Percentiles rank a stretch among this genome's conserved stretches.
phyloP scores from a whole-genome alignment of 1,284 basidiomycete species.

The Limonomyces culmigenus region DNA sequence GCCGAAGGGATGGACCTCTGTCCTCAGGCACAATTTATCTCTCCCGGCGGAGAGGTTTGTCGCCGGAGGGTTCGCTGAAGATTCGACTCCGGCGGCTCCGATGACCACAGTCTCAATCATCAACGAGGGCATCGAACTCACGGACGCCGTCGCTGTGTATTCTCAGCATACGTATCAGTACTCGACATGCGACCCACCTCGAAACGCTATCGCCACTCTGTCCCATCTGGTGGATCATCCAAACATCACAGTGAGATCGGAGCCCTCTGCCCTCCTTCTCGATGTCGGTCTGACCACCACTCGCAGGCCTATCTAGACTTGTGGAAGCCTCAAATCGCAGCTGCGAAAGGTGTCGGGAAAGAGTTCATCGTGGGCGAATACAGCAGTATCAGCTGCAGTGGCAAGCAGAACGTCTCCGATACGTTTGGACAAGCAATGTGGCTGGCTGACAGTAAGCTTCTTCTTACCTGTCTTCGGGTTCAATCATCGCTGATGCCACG shows the following conservation, averaged over 20 bases:
- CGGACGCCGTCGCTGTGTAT: slow-evolving; percentile 14
- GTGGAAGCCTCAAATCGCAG: slow-evolving; percentile 19
- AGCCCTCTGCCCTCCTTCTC: neutral
- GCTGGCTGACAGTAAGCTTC: slow-evolving; percentile 14
- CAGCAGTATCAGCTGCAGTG: slow-evolving; percentile 19
- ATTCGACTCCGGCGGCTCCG: slow-evolving; percentile 13
- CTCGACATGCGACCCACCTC: slow-evolving; percentile 18
- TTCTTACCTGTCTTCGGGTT: neutral
- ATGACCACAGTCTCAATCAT: slow-evolving; percentile 17
- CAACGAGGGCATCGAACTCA: slow-evolving; percentile 14
- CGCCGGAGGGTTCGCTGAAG: slow-evolving; percentile 15
- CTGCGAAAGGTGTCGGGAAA: slow-evolving; percentile 13
- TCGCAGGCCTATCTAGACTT: slow-evolving; percentile 16
- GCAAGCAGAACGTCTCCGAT: slow-evolving; percentile 19
- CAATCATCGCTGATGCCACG: neutral
- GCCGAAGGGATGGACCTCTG: slow-evolving; percentile 15
- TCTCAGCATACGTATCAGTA: slow-evolving; percentile 21
- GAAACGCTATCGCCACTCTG: slow-evolving; percentile 17
- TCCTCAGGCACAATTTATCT: slow-evolving; percentile 12
- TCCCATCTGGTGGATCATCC: slow-evolving; percentile 17
- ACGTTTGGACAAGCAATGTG: slow-evolving; percentile 20
- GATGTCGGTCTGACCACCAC: neutral
- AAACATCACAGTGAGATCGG: slow-evolving; percentile 14
- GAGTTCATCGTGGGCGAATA: slow-evolving; percentile 20
- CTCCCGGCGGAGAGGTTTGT: slow-evolving; percentile 15